Conservation (phyloP, 345 rosid genomes). For the Brassica carinata region DNA sequence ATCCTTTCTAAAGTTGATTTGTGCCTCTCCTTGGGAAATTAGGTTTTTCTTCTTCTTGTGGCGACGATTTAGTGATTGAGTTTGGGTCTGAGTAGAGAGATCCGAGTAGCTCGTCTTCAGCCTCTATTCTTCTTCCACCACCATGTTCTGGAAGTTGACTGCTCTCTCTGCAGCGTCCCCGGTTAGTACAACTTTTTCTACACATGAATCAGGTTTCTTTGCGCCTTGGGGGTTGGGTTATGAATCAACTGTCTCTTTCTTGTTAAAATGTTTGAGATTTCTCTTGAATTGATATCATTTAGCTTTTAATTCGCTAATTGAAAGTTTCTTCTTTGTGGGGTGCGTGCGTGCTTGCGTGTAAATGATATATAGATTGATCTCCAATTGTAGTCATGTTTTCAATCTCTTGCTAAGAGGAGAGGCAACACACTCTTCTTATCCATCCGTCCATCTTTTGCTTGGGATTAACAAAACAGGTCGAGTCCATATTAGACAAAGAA, state of each 20-base stretch:
- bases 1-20: conserved; percentile 39
- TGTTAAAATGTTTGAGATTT: conserved; percentile 27
- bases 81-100: conserved; percentile 43
- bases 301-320: background rate
- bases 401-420: background rate
- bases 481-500: conserved; percentile 86
- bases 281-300: conserved; percentile 4
- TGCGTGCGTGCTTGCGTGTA: background rate
- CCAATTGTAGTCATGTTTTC: background rate
- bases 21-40: conserved; percentile 30
- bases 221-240: background rate
- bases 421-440: background rate
- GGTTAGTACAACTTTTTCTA: conserved; percentile 47
- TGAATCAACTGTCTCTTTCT: background rate
- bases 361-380: background rate
- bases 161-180: conserved; percentile 91
- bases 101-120: conserved; percentile 41
- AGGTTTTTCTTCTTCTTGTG: conserved; percentile 21
- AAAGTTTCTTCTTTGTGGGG: background rate
- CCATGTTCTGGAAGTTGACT: conserved; percentile 98
- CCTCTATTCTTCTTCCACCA: conserved; percentile 20
- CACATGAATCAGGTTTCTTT: conserved; percentile 19
- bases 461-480: conserved; percentile 59
- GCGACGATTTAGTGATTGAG: conserved; percentile 25
- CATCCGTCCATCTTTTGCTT: background rate